Base-by-base conservation (phyloP, 257 asterid genomes). In the Anisodus acutangulus region DNA sequence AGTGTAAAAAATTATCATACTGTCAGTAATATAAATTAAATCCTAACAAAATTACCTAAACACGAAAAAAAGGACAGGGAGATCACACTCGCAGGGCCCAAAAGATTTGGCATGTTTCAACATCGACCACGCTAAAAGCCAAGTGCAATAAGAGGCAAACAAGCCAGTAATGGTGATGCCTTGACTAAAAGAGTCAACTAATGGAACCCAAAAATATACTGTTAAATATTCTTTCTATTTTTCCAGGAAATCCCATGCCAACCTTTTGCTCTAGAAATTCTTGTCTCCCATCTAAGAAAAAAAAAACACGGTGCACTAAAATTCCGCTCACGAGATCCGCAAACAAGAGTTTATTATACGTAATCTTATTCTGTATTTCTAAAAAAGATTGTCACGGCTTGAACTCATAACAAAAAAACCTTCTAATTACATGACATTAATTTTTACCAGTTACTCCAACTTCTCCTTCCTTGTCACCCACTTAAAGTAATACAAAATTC, bases 401-500 rank as follows among this genome's bases (percentile, higher is more conserved):
- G 0, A 22, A 22, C 26, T 22, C 26, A 22, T 22, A 0, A 22
- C 26, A 22, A 22, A 22, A 22, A 22, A 0, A 22, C 0, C 26
- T 22, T 0, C 26, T 22, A 22, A 22, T 22, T 0, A 22, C 26
- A 22, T 22, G 0, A 22, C 26, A 22, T 22, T 22, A 22, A 22
- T 22, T 22, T 22, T 22, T 22, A 22, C 26, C 26, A 22, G 26
- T 22, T 22, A 22, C 26, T 22, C 26, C 26, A 22, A 22, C 26
- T 22, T 22, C 26, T 22, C 26, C 26, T 22, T 22, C 26, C 26
- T 22, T 22, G 26, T 22, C 26, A 22, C 26, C 26, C 60, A 51
- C 26, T 76, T 76, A 51, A 76, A 76, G 11, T 76, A 53, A 53
- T 76, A 64, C 81, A 76, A 26, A 22, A 51, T 13, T 51, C 81